Base-by-base conservation (phyloP, 176 grass and related monocot genomes). In the Bonia amplexicaulis region DNA sequence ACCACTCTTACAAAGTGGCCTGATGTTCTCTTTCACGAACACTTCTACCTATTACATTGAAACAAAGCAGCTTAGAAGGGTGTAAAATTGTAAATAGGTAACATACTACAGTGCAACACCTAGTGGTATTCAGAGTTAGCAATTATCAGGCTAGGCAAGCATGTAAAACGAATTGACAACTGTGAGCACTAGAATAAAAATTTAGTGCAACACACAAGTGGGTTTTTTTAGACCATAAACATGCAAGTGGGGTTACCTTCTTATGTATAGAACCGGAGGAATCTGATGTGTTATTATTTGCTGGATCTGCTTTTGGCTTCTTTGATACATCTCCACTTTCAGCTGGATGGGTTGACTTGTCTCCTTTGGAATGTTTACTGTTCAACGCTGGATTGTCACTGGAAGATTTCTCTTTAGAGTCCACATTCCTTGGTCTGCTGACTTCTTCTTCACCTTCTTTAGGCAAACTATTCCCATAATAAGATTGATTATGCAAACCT, bases 21-120 rank as follows among this genome's bases (percentile, higher is more conserved):
- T 95, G 85, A 99, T 92, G 80, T 96, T 92, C 85, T 96, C 96
- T 82, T 99, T 96, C 46, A 96, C 85, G 58, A 89, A 96, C 62
- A 89, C 77, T 80, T 94, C 91, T 55, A 96, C 93, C 96, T 98
- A 74, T 84, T 12, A 46, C 25, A 49, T 77, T 2, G 1, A 77
- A 71, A 70, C 8, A 49, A 70, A 80, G 22, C 15, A 27, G 41
- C 17, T 82, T 60, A 69, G 20, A 33, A 82, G 22, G 54, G 31
- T 63, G 51, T 5, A 26, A 26, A 61, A 61, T 25, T 25, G 58
- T 61, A 12, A 33, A 53, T 49, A 16, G 51, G 45, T 42, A 65
- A 44, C 9, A 20, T 10, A 79, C 62, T 35, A 29, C 17, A 1
- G 12, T 40, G 70, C 59, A 74, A 23, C 47, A 40, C 22, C 5